phyloP scores from a whole-genome alignment of 1,284 basidiomycete genomes.

The Ceratobasidium sp. region DNA sequence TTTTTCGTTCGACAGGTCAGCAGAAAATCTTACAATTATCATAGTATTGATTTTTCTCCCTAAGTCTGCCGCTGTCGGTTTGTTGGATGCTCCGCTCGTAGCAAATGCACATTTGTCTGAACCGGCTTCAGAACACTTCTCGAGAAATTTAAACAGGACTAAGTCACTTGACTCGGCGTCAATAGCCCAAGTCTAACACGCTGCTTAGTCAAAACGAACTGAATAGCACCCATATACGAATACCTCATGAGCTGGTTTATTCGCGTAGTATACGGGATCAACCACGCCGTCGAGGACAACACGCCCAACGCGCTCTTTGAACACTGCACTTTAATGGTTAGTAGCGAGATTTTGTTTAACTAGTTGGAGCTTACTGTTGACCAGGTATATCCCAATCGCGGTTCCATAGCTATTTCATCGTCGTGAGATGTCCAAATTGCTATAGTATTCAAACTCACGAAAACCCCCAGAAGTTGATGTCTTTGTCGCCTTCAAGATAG shows the following conservation, averaged over 20 bases:
- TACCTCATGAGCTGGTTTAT: constrained; percentile 1
- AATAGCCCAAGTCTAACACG: background rate
- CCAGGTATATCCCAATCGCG: constrained; percentile 10
- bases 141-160: no score
- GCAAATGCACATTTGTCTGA: constrained; percentile 33
- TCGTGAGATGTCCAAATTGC: background rate
- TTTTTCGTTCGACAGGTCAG: no score
- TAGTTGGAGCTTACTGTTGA: constrained; percentile 4
- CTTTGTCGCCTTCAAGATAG: background rate
- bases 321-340: background rate
- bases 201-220: background rate
- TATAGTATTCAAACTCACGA: constrained; percentile 1
- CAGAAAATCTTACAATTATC: background rate
- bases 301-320: constrained; percentile 11
- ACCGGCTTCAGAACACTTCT: constrained; percentile 1
- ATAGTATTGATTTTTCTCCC: background rate
- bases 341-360: no score
- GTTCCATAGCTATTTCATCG: background rate
- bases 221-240: no score
- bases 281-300: constrained; percentile 18
- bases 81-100: background rate
- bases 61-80: background rate
- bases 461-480: constrained; percentile 45
- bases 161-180: background rate
- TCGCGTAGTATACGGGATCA: background rate